These are phyloP conservation scores for Phaeoacremonium minimum DNA, from an alignment of 2,329 filamentous ascomycete species.

Conservation along the genomic window DNA sequence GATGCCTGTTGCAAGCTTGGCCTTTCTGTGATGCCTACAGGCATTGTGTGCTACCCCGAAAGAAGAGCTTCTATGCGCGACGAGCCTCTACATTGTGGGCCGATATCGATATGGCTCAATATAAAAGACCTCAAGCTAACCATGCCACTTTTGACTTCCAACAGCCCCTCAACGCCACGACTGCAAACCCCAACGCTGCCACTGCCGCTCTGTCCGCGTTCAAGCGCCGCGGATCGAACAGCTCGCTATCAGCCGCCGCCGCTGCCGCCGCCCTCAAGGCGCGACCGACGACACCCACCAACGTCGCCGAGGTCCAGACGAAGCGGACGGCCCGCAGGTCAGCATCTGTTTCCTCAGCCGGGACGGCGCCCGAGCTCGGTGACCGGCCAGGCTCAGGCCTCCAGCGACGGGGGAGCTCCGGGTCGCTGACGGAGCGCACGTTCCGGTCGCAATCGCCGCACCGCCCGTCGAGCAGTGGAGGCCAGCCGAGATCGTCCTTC, in stretches of 20 bases:
- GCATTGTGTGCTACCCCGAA: too few relatives aligned
- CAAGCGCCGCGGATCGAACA: conserved; percentile 59
- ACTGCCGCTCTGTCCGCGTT: conserved; percentile 81
- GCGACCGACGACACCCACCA: conserved; percentile 71
- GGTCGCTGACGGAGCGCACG: conserved; percentile 84
- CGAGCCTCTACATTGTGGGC: too few relatives aligned
- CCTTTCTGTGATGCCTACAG: too few relatives aligned
- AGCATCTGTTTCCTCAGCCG: conserved; percentile 43
- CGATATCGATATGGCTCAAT: too few relatives aligned
- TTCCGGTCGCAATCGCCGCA: conserved; percentile 74
- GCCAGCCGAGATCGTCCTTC: conserved; percentile 4
- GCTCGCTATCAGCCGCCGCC: conserved; percentile 74
- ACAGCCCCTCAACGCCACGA: conserved; percentile 60
- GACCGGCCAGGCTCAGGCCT: conserved; percentile 33
- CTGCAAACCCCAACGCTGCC: conserved; percentile 68
- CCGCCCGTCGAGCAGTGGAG: conserved; percentile 32
- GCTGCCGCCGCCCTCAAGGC: conserved; percentile 81
- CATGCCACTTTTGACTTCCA: conserved; percentile 7
- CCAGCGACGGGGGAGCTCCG: conserved; percentile 63
- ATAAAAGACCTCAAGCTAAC: conserved; percentile 6
- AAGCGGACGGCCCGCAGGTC: conserved; percentile 76
- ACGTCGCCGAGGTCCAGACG: conserved; percentile 78
- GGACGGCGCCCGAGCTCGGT: neutral
- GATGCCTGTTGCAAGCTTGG: too few relatives aligned
- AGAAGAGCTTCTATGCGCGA: too few relatives aligned